Percentiles rank a stretch among this genome's conserved stretches.
Conservation (phyloP, 495 filamentous ascomycete genomes). For the Xylaria flabelliformis region DNA sequence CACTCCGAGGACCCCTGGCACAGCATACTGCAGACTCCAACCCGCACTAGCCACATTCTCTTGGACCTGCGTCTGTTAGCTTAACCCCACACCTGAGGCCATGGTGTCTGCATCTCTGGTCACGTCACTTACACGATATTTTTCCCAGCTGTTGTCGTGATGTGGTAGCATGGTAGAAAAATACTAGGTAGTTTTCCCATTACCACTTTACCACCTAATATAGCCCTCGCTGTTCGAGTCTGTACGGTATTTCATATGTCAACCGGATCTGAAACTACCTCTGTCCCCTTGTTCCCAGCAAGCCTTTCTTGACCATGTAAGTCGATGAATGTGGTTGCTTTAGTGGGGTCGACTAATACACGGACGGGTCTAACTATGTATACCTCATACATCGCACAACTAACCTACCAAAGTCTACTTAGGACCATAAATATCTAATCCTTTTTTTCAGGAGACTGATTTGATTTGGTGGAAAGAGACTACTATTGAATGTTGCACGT, state of each 20-base stretch:
- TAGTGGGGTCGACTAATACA: slow-evolving; percentile 19
- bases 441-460: neutral
- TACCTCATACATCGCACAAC: neutral
- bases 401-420: neutral
- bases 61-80: slow-evolving; percentile 24
- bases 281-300: slow-evolving; percentile 7
- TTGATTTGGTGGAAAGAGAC: neutral
- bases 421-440: neutral
- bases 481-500: neutral
- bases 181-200: too few relatives aligned
- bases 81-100: neutral
- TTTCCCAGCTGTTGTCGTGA: neutral
- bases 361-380: neutral
- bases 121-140: slow-evolving; percentile 12
- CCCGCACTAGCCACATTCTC: slow-evolving; percentile 21
- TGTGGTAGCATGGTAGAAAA: neutral
- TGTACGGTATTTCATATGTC: slow-evolving; percentile 1
- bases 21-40: neutral
- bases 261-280: neutral
- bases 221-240: neutral
- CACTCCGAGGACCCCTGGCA: slow-evolving; percentile 23
- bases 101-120: slow-evolving; percentile 4
- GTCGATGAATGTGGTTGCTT: slow-evolving; percentile 26
- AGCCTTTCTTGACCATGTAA: slow-evolving; percentile 8
- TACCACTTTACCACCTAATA: neutral